Base-by-base conservation (phyloP, 345 rosid species). In the Jatropha curcas region DNA sequence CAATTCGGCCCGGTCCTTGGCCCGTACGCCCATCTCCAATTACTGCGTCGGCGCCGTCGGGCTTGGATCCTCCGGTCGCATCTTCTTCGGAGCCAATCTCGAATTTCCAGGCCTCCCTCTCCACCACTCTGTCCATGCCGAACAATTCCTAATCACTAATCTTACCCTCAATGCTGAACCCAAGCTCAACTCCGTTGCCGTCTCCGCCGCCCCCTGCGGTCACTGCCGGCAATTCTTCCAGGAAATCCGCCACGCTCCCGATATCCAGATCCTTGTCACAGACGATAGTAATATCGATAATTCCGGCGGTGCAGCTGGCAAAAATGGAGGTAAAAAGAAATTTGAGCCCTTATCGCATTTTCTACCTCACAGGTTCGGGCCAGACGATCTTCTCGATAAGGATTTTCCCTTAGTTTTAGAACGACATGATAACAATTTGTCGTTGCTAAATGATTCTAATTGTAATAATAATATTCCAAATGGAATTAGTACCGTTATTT, bases 201-300 rank as follows among this genome's bases (percentile, higher is more conserved):
- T 95, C 77, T 95, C 98, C 76, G 73, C 92, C 82, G 93, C 99
- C 37, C 99, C 99, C 0, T 95, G 99, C 37, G 99, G 99, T 67
- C 99, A 95, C 89, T 95, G 99, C 90, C 99, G 99, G 65, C 99
- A 95, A 34, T 95, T 95, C 81, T 63, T 89, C 7, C 99, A 90
- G 61, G 99, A 95, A 80, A 76, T 95, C 81, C 97, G 97, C 31
- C 64, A 77, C 70, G 92, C 94, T 9, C 61, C 90, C 5, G 87
- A 85, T 24, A 77, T 95, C 65, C 78, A 73, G 67, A 74, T 95
- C 84, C 78, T 78, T 56, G 78, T 92, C 70, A 81, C 87, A 60
- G 83, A 78, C 67, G 55, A 74, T 3, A 59, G 41, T 27, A 13
- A 19, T 14, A 33, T 17, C n/a, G 33, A 55, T 25, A 67, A 69